Base-by-base conservation (phyloP, 495 filamentous ascomycete species). In the Coniosporium apollinis region DNA sequence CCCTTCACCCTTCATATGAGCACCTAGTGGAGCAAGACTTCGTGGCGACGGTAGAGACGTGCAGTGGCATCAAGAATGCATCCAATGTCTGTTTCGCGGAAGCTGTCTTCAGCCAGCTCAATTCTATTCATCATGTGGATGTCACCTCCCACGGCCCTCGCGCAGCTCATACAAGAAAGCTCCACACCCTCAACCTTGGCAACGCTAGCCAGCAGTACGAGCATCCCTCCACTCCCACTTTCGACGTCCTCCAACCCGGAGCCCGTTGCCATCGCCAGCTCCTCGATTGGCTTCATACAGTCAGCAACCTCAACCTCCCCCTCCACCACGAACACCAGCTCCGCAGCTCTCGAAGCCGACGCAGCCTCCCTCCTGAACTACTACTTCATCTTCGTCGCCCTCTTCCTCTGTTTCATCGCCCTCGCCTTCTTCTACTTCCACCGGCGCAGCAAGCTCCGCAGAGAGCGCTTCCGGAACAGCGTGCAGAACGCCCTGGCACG, bases 311-410 rank as follows among this genome's bases (percentile, higher is more conserved):
- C 29, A 8, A 19, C 33, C 18, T 34, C 19, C 32, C 31, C 36
- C 28, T 30, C 14, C 34, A 22, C 34, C 6, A 10, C 37, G 13
- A 14, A 33, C 33, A n/a, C 18, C 31, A 28, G 24, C 22, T n/a
- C 9, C 7, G 1, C 41, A 24, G 8, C 45, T 4, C 16, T 32
- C 18, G 18, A 29, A 30, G 20, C 16, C 15, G 32, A 15, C 35
- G 42, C 19, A 34, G 33, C 30, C 33, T 53, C n/a, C n/a, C n/a
- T n/a, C 1, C 44, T 57, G 33, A 57, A 58, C 43, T 58, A 55
- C 39, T 60, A 59, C 41, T 61, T 62, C 51, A 37, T 57, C 34
- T 55, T 62, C 38, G 44, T 61, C 22, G 52, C 50, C 34, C 15
- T 55, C 22, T 34, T 56, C 36, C 37, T 52, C 20, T 17, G 48